Evolutionary conservation across 139 green algal genomes (phyloP), one percentile per base, ranked within the genome.

Genomic region (Dunaliella primolecta): DNA sequence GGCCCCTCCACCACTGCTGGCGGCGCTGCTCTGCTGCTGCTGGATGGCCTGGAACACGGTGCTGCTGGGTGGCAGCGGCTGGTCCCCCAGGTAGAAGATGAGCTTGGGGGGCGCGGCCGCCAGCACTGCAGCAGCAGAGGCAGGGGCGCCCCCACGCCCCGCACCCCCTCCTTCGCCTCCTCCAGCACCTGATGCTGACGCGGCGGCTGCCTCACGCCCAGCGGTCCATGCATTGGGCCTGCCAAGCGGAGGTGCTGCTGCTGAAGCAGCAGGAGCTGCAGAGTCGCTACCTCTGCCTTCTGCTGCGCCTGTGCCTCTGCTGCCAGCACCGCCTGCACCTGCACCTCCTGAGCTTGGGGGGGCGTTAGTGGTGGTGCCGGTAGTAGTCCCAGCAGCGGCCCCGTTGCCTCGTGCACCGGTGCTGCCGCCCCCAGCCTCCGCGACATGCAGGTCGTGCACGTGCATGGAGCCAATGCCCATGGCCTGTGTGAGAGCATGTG

Each of bases 31-130:
- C 29, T 36, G 32, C 64, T 71, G 46, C 76, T 88, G 81, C 85
- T 95, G 90, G 11, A 97, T 90, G 25, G 94, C 95, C 89, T 98
- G 96, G 86, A 98, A 98, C 37, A 99, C 94, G 3, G 94, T 98
- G 78, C 84, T 89, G 15, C 56, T 36, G 0, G 89, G 24, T 0
- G 84, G 1, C 71, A 99, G 84, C 32, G 79, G 75, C 35, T 85
- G 57, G 23, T 88, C 89, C 24, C 84, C 87, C 3, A 95, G 64
- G 36, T 85, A 92, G 85, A 99, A 98, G 21, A 85, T 64, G 24
- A 99, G 89, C 84, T 90, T 91, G 15, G 93, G 88, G 1, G 64
- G 38, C 0, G 37, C 86, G 1, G 56, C 30, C 7, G 70, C 24
- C 11, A 75, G 36, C 27, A 35, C 34, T 20, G 31, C 31, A 37